phyloP scores from a whole-genome alignment of 108 stramenopile genomes.

The Skeletonema grethae region DNA sequence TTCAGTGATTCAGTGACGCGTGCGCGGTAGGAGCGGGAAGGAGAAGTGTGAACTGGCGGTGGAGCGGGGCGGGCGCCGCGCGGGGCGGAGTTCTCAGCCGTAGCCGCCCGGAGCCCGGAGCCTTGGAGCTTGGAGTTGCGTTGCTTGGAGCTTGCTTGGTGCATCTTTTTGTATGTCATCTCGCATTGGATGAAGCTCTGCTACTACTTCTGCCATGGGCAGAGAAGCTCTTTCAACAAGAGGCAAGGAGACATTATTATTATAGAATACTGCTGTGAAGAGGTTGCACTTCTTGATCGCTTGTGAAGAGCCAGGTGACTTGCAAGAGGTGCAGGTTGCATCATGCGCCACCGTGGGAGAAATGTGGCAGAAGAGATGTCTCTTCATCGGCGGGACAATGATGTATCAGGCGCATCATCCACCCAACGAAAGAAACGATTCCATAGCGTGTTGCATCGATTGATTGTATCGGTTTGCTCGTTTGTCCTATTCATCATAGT shows the following conservation, averaged over 20 bases:
- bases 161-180: too few relatives aligned
- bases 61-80: too few relatives aligned
- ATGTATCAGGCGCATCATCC: background rate
- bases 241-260: background rate
- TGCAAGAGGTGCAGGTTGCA: too few relatives aligned
- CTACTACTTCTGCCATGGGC: too few relatives aligned
- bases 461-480: slow-evolving; percentile 17
- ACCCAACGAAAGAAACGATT: slow-evolving; percentile 9
- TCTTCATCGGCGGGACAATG: background rate
- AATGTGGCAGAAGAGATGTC: background rate
- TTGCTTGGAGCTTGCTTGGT: too few relatives aligned
- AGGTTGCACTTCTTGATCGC: background rate
- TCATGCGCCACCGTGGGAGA: slow-evolving; percentile 5
- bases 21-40: background rate
- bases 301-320: background rate
- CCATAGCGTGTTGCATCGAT: slow-evolving; percentile 35
- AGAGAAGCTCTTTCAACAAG: background rate
- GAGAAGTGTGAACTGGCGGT: too few relatives aligned
- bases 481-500: slow-evolving; percentile 16
- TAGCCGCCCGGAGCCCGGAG: too few relatives aligned
- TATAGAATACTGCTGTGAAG: background rate
- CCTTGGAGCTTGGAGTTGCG: background rate
- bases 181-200: too few relatives aligned
- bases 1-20: too few relatives aligned
- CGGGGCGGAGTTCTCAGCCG: too few relatives aligned